Base-by-base conservation (phyloP, 768 basidiomycete genomes). In the Mycena albidolilacea region DNA sequence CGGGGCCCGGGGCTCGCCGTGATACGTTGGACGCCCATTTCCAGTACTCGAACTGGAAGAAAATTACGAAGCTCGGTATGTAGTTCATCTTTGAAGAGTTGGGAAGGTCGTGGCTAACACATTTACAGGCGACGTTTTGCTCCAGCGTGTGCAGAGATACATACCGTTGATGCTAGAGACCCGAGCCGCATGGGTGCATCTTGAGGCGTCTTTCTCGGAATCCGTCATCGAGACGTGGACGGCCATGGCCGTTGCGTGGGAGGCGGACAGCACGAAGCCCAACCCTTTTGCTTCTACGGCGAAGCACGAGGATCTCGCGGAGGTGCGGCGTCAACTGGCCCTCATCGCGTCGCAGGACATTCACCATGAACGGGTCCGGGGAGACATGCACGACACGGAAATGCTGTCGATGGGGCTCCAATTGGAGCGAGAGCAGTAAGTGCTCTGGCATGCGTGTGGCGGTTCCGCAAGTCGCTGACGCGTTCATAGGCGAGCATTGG, bases 1-100 rank as follows among this genome's bases (percentile, higher is more conserved):
- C 85, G 83, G 83, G 82, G 3, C 78, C 77, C 11, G 78, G 64
- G 0, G 30, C 64, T 1, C 64, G 64, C 0, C 57, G 70, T 5
- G 70, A 71, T 8, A 35, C 58, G 1, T 35, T 71, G 5, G 63
- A 71, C 64, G 62, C 9, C 35, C 63, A 64, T 15, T 71, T 71
- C 57, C 55, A 71, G 8, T 55, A 71, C 41, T 39, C 17, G 57
- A 71, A 71, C 15, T 64, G 52, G 52, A 70, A 70, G 38, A 70
- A 70, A 23, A 70, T 30, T 2, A 19, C 62, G 7, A 35, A 1
- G 9, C 39, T 63, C 12, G 69, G 69, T 52, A 11, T 0, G 69
- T 58, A 38, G 41, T 15, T 9, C 41, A 43, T 43, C 23, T 23
- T 23, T 23, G 23, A 23, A 23, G 23, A 23, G 23, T 23, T 23